These are phyloP conservation scores for Spirogloea muscicola DNA, from an alignment of 139 green algal genomes.

Conservation along the genomic window DNA sequence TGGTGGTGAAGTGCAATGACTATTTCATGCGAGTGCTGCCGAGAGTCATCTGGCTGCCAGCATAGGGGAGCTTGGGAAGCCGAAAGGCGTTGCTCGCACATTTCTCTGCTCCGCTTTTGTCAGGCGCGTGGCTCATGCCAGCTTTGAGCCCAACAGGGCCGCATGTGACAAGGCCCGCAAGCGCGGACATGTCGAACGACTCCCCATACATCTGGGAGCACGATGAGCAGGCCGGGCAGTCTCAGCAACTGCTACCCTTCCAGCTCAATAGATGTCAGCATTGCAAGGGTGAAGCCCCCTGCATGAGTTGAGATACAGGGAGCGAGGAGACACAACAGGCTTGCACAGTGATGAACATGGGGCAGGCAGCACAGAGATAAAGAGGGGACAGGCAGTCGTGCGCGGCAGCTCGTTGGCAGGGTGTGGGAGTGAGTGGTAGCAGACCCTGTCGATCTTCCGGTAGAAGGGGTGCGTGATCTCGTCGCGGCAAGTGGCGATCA, in stretches of 20 bases:
- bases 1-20: too few relatives aligned
- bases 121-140: constrained; percentile 61
- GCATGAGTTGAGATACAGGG: too few relatives aligned
- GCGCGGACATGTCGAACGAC: constrained; percentile 76
- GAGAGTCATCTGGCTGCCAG: too few relatives aligned
- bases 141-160: constrained; percentile 67
- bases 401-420: too few relatives aligned
- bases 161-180: constrained; percentile 75
- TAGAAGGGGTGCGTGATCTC: constrained; percentile 70
- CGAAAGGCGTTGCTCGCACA: too few relatives aligned
- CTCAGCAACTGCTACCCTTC: neutral
- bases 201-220: constrained; percentile 56
- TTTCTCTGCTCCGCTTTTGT: too few relatives aligned
- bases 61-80: too few relatives aligned
- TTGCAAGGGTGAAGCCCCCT: too few relatives aligned
- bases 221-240: neutral
- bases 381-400: constrained; percentile 1
- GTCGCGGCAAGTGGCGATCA: constrained; percentile 66
- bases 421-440: neutral
- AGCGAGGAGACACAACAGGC: too few relatives aligned
- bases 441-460: too few relatives aligned
- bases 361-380: neutral
- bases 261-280: too few relatives aligned
- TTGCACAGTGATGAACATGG: neutral
- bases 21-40: too few relatives aligned